phyloP scores from a whole-genome alignment of 306 rosid species.

The Cucumis cinereus region DNA sequence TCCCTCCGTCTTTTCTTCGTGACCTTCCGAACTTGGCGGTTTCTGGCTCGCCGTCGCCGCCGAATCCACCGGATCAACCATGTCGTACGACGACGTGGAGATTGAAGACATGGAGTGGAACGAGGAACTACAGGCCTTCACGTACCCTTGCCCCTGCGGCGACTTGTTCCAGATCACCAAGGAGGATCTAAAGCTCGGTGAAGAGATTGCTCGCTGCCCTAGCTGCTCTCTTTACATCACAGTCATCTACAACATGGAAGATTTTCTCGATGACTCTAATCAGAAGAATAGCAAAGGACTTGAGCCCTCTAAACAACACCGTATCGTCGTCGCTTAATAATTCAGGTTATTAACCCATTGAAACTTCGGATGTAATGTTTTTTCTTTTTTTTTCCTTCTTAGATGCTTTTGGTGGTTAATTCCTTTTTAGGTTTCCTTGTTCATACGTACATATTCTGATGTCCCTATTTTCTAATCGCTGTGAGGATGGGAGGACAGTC shows the following conservation, averaged over 20 bases:
- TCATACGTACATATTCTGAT: background rate
- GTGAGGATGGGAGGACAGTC: background rate
- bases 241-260: constrained; percentile 75
- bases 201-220: constrained; percentile 95
- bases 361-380: background rate
- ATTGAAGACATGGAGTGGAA: constrained; percentile 99
- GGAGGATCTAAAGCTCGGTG: constrained; percentile 82
- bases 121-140: constrained; percentile 60
- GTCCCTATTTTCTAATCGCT: background rate
- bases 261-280: constrained; percentile 33
- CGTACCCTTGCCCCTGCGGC: constrained; percentile 94
- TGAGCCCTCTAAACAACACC: constrained; percentile 33
- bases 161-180: constrained; percentile 84
- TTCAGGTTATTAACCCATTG: constrained; percentile 18
- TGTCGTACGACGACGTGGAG: constrained; percentile 98
- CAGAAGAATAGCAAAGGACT: constrained; percentile 21
- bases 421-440: background rate
- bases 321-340: constrained; percentile 43
- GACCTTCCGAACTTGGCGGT: background rate
- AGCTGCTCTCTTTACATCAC: constrained; percentile 94
- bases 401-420: background rate
- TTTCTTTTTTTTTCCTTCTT: background rate
- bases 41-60: background rate
- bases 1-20: background rate
- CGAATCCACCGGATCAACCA: constrained; percentile 12